Evolutionary conservation across 495 filamentous ascomycete genomes (phyloP).

Genomic region (Chaetomium tenue): DNA sequence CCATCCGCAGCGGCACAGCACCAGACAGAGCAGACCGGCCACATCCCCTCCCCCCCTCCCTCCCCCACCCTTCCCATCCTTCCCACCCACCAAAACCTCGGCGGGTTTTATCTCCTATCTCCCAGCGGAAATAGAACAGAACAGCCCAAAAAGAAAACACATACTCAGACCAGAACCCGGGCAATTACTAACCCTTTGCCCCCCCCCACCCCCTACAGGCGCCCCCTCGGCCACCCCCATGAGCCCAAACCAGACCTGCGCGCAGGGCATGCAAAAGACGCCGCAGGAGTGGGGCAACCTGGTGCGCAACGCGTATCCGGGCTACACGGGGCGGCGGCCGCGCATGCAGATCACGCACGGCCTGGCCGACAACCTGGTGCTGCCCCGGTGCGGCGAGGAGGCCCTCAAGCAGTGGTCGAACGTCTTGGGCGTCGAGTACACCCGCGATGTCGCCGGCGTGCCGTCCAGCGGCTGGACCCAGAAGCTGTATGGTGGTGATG

Average conservation of each 20-base stretch:
- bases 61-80: too few relatives aligned
- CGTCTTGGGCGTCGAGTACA: slow-evolving; percentile 44
- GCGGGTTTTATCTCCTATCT: too few relatives aligned
- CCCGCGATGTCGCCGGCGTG: slow-evolving; percentile 37
- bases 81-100: too few relatives aligned
- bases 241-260: slow-evolving; percentile 52
- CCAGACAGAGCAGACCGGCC: too few relatives aligned
- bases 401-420: slow-evolving; percentile 59
- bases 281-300: slow-evolving; percentile 51
- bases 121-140: too few relatives aligned
- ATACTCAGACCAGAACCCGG: too few relatives aligned
- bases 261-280: slow-evolving; percentile 50
- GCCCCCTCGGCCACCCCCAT: slow-evolving; percentile 36
- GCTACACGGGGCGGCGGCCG: slow-evolving; percentile 53
- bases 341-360: slow-evolving; percentile 59
- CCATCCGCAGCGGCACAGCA: too few relatives aligned
- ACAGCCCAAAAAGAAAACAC: too few relatives aligned
- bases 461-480: slow-evolving; percentile 45
- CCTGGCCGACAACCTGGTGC: slow-evolving; percentile 49
- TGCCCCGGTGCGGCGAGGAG: slow-evolving; percentile 51
- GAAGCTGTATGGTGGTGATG: slow-evolving; percentile 44
- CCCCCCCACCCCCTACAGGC: slow-evolving; percentile 15
- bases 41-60: too few relatives aligned
- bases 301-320: slow-evolving; percentile 52
- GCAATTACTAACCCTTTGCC: neutral